These are phyloP conservation scores for Debaryomyces coudertii DNA, from an alignment of 1,139 yeast species.

Conservation along the genomic window DNA sequence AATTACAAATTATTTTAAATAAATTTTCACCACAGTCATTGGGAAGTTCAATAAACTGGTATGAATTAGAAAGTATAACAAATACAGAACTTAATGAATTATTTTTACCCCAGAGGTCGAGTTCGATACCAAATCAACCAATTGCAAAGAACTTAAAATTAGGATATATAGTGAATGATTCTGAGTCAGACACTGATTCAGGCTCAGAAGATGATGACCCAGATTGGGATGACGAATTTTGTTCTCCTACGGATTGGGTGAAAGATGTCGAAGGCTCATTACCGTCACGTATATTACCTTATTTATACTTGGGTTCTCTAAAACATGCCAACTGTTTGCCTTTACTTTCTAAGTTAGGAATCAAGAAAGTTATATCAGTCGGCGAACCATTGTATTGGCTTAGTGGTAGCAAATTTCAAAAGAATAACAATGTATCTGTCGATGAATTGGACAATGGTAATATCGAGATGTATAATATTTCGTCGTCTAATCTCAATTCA, in stretches of 20 bases:
- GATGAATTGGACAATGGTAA: constrained; percentile 34
- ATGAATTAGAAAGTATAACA: constrained; percentile 33
- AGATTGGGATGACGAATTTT: constrained; percentile 6
- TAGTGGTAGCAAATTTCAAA: constrained; percentile 33
- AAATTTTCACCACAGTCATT: constrained; percentile 52
- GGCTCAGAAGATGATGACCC: constrained; percentile 13
- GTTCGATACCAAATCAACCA: constrained; percentile 2
- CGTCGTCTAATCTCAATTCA: constrained; percentile 18
- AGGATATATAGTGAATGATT: constrained; percentile 32
- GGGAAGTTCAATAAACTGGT: constrained; percentile 21
- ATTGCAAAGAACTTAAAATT: constrained; percentile 20
- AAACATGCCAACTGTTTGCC: constrained; percentile 78
- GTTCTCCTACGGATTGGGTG: constrained; percentile 35
- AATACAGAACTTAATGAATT: constrained; percentile 38
- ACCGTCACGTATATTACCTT: constrained; percentile 78
- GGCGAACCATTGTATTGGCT: constrained; percentile 82
- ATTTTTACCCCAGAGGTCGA: constrained; percentile 12
- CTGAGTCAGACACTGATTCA: constrained; percentile 12
- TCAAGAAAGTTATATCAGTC: constrained; percentile 77
- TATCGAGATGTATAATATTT: constrained; percentile 36
- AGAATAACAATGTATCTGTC: constrained; percentile 27
- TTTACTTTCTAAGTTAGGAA: constrained; percentile 65
- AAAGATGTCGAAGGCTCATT: constrained; percentile 59
- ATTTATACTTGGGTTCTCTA: constrained; percentile 83
- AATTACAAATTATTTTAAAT: constrained; percentile 62